Evolutionary conservation across 2,329 filamentous ascomycete species (phyloP).

Genomic region (Tolypocladium capitatum): DNA sequence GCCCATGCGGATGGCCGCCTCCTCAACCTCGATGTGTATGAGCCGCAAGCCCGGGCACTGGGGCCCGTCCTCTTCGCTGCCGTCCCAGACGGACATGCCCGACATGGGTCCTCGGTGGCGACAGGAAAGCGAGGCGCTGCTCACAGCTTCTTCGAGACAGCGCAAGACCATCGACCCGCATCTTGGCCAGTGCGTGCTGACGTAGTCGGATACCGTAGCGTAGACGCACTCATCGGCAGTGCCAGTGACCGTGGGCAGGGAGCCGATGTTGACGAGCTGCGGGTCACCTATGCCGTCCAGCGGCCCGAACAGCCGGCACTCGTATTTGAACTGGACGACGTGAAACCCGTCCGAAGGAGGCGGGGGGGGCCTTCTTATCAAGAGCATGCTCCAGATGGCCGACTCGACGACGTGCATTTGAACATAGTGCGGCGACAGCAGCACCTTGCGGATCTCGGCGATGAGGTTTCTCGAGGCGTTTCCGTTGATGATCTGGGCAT

Average conservation of each 20-base stretch:
- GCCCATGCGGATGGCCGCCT: conserved; percentile 16
- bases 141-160: conserved; percentile 19
- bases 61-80: conserved; percentile 11
- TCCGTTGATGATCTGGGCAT: conserved; percentile 16
- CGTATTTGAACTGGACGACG: conserved; percentile 21
- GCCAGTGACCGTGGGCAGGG: conserved; percentile 20
- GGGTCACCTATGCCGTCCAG: conserved; percentile 16
- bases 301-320: conserved; percentile 18
- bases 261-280: conserved; percentile 14
- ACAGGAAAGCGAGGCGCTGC: conserved; percentile 12
- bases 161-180: conserved; percentile 15
- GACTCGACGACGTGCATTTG: conserved; percentile 25
- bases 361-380: conserved; percentile 17
- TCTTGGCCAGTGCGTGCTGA: conserved; percentile 18
- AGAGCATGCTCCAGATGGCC: conserved; percentile 21
- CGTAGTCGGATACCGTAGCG: conserved; percentile 21
- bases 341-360: conserved; percentile 22
- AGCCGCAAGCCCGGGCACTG: conserved; percentile 18
- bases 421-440: conserved; percentile 21
- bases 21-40: conserved; percentile 21
- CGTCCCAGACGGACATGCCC: conserved; percentile 24
- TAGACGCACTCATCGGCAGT: conserved; percentile 18
- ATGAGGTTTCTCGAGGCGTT: conserved; percentile 16
- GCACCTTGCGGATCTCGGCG: conserved; percentile 13
- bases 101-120: conserved; percentile 12